Base-by-base conservation (phyloP, 495 filamentous ascomycete genomes). In the Usnea hakonensis region DNA sequence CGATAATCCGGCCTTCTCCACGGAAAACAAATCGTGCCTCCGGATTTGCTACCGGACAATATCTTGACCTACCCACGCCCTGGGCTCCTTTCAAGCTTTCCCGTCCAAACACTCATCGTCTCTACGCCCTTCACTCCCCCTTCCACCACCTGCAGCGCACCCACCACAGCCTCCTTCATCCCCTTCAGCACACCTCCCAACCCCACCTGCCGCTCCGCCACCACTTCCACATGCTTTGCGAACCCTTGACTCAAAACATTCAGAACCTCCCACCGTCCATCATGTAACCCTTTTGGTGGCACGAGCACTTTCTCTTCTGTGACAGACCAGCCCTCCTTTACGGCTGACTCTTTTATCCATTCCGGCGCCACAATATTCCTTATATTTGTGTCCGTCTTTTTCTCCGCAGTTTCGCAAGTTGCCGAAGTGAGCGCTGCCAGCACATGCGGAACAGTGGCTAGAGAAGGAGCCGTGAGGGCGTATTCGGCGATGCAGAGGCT, bases 401-500 rank as follows among this genome's bases (percentile, higher is more conserved):
- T 11, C 21, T 43, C n/a, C 41, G n/a, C 55, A 32, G 55, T 23
- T 14, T 57, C 30, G 10, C 40, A 21, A 21, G 4, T 41, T 14
- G 33, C n/a, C 13, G 37, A 43, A 38, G 55, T 43, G 5, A 57
- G n/a, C 11, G 55, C 55, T 21, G 55, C 55, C 23, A 57, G 55
- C 23, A 57, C 55, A 35, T 57, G 55, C 26, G 55, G 55, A 9
- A 57, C 55, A 21, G 37, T 28, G 30, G 37, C 28, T 43, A 57
- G 55, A 28, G 55, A 57, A 28, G 37, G 30, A 35, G 55, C 23
- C 5, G 19, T 35, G 16, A 57, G 40, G 17, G 55, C 55, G 55
- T 57, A 33, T 57, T 57, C 55, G 36, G 55, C 55, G 26, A 57
- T 32, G n/a, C 37, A 57, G 19, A 57, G 55, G 26, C 26, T 57